Base-by-base conservation (phyloP, 768 basidiomycete species). In the Boletellus ananas region DNA sequence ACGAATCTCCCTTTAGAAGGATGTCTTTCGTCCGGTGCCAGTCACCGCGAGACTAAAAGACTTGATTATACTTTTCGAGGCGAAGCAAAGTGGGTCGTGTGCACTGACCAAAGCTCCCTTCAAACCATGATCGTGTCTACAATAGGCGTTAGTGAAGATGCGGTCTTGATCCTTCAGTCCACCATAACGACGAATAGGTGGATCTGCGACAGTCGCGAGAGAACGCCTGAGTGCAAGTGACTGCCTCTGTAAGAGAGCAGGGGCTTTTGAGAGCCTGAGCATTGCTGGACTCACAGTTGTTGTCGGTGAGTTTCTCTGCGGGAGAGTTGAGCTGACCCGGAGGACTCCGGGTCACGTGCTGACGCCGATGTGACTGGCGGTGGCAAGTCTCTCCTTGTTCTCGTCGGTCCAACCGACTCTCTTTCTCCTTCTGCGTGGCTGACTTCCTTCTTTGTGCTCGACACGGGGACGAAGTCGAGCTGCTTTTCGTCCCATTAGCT, bases 1-100 rank as follows among this genome's bases (percentile, higher is more conserved):
- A 99, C 7, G 84, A 79, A 73, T 99, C 95, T 44, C 95, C 95
- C 67, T 98, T 99, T 49, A 84, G 73, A 29, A 98, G 57, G 59
- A 99, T 95, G 53, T 98, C 95, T 71, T 98, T 99, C 54, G 95
- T 99, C 56, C 81, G 80, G 70, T 98, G 95, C 95, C 95, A 99
- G 74, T 99, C 95, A 10, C 95, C 95, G 40, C 95, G 87, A 37
- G 87, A 79, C 90, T 94, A 54, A 16, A 44, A 25, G 6, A 21
- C 27, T 16, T 6, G 18, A 39, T 51, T 50, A 18, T 38, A 44
- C 1, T 52, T 43, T 52, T 42, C 5, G 10, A 6, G 7, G 20
- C 1, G n/a, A 6, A 10, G 2, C 1, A 6, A 11, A 27, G 3
- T 17, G 17, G 3, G 29, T 7, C 1, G 34, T 10, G 7, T 33